Evolutionary conservation across 441 rosid genomes (phyloP).

Genomic region (Euphorbia corollata): DNA sequence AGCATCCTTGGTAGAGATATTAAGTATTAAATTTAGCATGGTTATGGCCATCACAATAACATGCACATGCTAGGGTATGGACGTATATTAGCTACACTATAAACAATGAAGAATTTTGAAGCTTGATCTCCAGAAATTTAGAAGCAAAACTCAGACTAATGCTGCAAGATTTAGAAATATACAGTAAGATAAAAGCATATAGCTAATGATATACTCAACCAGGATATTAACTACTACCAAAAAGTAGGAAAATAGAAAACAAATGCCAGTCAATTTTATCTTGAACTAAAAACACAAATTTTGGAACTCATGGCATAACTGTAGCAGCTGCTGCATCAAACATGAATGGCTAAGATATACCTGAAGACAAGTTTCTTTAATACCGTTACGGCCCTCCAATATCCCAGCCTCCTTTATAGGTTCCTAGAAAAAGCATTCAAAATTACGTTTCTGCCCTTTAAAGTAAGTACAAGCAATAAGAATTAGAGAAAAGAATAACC

Average conservation of each 20-base stretch:
- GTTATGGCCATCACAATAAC: neutral
- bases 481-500: constrained; percentile 15
- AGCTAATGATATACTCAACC: neutral
- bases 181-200: constrained; percentile 1
- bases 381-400: constrained; percentile 99
- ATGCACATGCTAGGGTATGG: neutral
- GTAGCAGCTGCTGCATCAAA: constrained; percentile 10
- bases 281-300: constrained; percentile 4
- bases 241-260: neutral
- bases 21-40: too few species aligned
- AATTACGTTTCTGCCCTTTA: constrained; percentile 29
- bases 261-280: neutral
- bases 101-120: neutral
- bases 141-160: neutral
- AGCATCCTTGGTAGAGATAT: neutral
- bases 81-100: neutral
- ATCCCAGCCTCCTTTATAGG: constrained; percentile 99
- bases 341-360: constrained; percentile 31
- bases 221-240: neutral
- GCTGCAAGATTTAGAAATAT: neutral
- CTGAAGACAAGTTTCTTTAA: constrained; percentile 99
- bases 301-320: constrained; percentile 4
- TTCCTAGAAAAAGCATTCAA: constrained; percentile 44
- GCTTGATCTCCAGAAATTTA: neutral
- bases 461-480: constrained; percentile 16